Evolutionary conservation across 192 early-diverging fungal species (phyloP).

Genomic region (Backusella luteola): DNA sequence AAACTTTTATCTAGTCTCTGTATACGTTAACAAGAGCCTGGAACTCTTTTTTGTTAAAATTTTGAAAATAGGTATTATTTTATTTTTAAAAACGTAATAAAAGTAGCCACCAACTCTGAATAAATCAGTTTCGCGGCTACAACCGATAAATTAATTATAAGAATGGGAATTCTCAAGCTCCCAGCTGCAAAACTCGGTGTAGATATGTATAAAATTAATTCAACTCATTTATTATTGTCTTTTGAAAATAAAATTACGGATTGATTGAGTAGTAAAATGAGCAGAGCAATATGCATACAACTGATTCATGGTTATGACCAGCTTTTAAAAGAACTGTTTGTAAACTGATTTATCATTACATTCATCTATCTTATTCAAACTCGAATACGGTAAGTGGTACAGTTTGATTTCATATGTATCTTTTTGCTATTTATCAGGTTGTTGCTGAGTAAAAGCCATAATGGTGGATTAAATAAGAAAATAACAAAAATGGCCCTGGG

Average conservation of each 20-base stretch:
- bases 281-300: too few relatives aligned
- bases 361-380: too few relatives aligned
- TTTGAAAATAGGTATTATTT: background rate
- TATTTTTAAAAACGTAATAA: background rate
- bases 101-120: background rate
- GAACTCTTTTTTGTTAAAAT: background rate
- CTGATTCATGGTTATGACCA: too few relatives aligned
- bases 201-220: background rate
- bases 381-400: too few relatives aligned
- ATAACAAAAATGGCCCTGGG: slow-evolving; percentile 4
- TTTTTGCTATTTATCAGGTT: background rate
- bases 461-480: background rate
- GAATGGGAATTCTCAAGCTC: background rate
- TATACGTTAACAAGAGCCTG: too few relatives aligned
- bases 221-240: background rate
- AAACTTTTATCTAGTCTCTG: too few relatives aligned
- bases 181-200: background rate
- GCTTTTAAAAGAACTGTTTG: background rate
- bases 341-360: background rate
- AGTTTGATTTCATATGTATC: too few relatives aligned
- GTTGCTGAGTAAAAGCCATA: background rate
- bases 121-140: background rate
- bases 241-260: too few relatives aligned
- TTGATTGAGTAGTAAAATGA: too few relatives aligned
- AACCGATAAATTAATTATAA: background rate